Evolutionary conservation across 768 basidiomycete species (phyloP), one percentile per base, ranked within the genome.

Genomic region (Trametopsis cervina): DNA sequence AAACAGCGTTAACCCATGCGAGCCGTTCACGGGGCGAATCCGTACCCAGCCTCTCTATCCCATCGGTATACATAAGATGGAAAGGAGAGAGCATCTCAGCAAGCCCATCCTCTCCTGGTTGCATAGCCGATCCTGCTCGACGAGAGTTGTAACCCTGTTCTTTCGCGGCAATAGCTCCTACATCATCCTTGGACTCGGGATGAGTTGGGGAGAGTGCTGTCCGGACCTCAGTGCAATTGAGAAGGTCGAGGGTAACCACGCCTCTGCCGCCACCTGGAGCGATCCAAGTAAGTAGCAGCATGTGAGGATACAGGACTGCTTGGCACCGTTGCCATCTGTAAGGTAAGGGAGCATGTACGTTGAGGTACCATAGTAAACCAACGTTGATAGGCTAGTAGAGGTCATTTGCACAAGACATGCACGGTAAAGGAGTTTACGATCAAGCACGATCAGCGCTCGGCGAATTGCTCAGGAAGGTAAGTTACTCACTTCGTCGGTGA

Each of bases 1-100:
- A 92, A 46, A 96, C 77, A 4, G 89, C 78, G 58, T 87, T 88
- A 11, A 94, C 90, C 93, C 93, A 96, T 63, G 85, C 80, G 44
- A 90, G 84, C 55, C 92, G 73, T 62, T 93, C 88, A 49, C 86
- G 64, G 5, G 91, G 75, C 54, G 88, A 92, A 60, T 94, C 92
- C n/a, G 89, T 84, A 4, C 84, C 92, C 21, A 96, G 62, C 6
- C 93, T 68, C 62, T 96, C 93, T 1, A 92, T 81, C 1, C 93
- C 92, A 62, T 96, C 93, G 10, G 77, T 75, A 61, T 96, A 96
- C 27, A 92, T 60, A 71, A 96, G 76, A 61, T 94, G 91, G 66
- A 96, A 95, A 0, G 92, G 92, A 48, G 89, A 89, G 3, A 95
- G 62, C 49, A 80, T 74, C 51, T 92, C 85, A 70, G 84, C 69